Base-by-base conservation (phyloP, 176 grass and related monocot genomes). In the Oryza glaberrima region DNA sequence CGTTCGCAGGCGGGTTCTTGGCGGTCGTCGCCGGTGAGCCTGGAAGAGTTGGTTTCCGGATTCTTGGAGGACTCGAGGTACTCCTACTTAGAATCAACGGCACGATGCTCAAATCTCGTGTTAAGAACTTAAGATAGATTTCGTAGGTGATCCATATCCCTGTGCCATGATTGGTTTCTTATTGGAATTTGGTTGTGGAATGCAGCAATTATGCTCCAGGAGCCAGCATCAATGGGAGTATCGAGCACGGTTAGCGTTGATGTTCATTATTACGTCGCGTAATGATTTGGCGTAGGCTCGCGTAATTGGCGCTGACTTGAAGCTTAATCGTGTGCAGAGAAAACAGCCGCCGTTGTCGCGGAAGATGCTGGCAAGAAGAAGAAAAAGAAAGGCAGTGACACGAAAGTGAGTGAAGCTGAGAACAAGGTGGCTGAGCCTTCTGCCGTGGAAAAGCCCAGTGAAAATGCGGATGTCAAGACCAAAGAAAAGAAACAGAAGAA, bases 61-160 rank as follows among this genome's bases (percentile, higher is more conserved):
- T 93, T 90, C 61, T 41, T 91, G 26, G 85, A 83, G 26, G 85
- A 83, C 0, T 86, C 81, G 69, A 94, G 96, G 96, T 98, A 87
- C 35, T 36, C 35, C 35, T 36, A 36, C n/a, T 34, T 23, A 11
- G 15, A 43, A 9, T 49, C 40, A 70, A 25, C 11, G 1, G 0
- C 3, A 4, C 38, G 9, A 0, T 17, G 52, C 51, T 56, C 0
- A 9, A 9, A 5, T 68, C 2, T 52, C 68, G 3, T 15, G 2
- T 15, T 20, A 44, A 32, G 30, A 32, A 32, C 30, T 32, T 32
- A 32, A 11, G 80, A 47, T 46, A 44, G 13, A 30, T 65, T 81
- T 14, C 4, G 3, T 11, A 28, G 38, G 36, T 8, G 32, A 56
- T 43, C 2, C 43, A 1, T 60, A 17, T 17, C 25, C 25, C 0